Evolutionary conservation across 257 asterid species (phyloP).

Genomic region (Solanum piurae): DNA sequence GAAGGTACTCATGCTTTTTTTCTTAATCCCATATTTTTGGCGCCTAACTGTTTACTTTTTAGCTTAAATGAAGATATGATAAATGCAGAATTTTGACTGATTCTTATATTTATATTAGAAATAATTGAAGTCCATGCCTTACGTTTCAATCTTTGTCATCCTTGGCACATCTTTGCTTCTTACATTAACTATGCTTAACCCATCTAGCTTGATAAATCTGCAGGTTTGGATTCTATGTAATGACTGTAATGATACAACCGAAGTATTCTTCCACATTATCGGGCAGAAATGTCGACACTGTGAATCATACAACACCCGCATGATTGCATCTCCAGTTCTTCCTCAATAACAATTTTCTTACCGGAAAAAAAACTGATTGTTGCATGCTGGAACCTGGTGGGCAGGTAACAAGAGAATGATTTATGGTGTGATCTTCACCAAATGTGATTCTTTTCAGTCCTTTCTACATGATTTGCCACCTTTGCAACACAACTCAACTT

Average conservation of each 20-base stretch:
- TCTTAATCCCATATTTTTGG: not conserved
- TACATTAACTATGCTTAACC: not conserved
- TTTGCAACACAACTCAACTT: not conserved
- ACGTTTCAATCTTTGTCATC: not conserved
- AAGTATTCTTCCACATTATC: slow-evolving; percentile 81
- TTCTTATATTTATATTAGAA: not conserved
- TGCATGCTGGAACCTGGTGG: not conserved
- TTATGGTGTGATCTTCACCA: not conserved
- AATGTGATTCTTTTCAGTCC: not conserved
- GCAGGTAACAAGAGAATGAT: not conserved
- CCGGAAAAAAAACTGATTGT: not conserved
- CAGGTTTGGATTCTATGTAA: slow-evolving; percentile 97
- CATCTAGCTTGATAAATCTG: not conserved
- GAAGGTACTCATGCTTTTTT: slow-evolving; percentile 41
- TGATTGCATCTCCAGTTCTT: slow-evolving; percentile 73
- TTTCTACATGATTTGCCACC: not conserved
- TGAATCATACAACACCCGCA: slow-evolving; percentile 77
- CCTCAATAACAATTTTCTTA: slow-evolving; percentile 31
- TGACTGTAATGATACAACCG: slow-evolving; percentile 90
- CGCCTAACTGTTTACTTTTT: not conserved
- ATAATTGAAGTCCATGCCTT: not conserved
- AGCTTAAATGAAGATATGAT: not conserved
- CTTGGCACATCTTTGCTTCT: not conserved
- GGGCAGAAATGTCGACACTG: slow-evolving; percentile 96
- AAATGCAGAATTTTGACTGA: not conserved